Evolutionary conservation across 345 rosid genomes (phyloP), one percentile per base, ranked within the genome.

Genomic region (Salix arbutifolia): DNA sequence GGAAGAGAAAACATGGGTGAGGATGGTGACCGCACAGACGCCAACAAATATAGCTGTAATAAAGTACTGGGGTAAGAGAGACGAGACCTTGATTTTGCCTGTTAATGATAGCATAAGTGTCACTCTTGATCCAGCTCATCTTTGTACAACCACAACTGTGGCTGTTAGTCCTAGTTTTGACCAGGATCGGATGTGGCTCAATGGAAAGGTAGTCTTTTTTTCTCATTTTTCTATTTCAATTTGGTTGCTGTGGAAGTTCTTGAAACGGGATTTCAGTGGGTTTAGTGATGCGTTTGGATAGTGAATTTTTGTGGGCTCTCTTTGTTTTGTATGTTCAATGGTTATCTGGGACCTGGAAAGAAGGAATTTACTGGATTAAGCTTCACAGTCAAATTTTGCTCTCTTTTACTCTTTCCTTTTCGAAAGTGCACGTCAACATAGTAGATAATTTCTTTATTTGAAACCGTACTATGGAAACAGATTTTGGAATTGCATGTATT

Each of bases 141-240:
- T 96, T 44, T 96, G 97, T 70, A 94, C 99, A 35, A 88, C 97
- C 71, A 93, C 99, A 37, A 92, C 99, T 50, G 99, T 96, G 64
- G 90, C 99, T 66, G 98, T 91, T 50, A 91, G 98, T 86, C 98
- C 98, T 23, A 12, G 77, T 53, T 96, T 96, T 81, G 79, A 86
- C 60, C 88, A 87, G 72, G 99, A 96, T 83, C 96, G 94, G 72
- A 93, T 96, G 98, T 96, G 99, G 98, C 99, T 96, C 77, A 96
- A 96, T 75, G 99, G 97, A 80, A 89, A 96, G 96, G 99, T 96
- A 79, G 56, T 16, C 21, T n/a, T 21, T 60, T 60, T 52, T 31
- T 33, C 28, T 65, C 6, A 5, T 26, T 56, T 67, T 18, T n/a
- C 42, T 19, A 8, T 31, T 70, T 33, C 69, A 66, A 1, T 62